Percentiles rank a stretch among this genome's conserved stretches.
These are phyloP conservation scores for Leccinum griseonigrum DNA, from an alignment of 1,284 basidiomycete genomes.

Conservation along the genomic window DNA sequence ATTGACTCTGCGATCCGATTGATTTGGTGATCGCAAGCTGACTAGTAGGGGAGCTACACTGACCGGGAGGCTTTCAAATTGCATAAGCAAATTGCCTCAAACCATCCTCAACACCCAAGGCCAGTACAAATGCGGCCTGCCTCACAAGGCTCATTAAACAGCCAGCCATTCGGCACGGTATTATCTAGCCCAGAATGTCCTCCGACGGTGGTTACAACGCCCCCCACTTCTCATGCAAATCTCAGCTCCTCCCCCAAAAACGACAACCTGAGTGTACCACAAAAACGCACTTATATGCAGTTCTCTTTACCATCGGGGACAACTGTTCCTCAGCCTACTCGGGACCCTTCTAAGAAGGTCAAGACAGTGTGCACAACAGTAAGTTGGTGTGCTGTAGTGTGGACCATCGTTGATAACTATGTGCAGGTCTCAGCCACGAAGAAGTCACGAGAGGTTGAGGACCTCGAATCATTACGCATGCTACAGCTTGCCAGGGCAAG, in stretches of 20 bases:
- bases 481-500: conserved; percentile 1
- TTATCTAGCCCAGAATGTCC: neutral
- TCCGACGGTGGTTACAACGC: neutral
- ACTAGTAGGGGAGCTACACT: no score
- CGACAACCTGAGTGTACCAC: neutral
- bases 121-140: no score
- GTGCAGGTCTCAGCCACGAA: neutral
- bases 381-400: neutral
- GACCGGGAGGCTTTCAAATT: no score
- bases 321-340: neutral
- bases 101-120: no score
- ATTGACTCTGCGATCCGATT: neutral
- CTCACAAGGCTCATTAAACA: neutral
- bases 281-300: neutral
- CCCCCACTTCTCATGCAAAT: neutral
- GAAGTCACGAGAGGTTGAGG: neutral
- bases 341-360: neutral
- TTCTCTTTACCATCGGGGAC: neutral
- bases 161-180: neutral
- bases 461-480: neutral
- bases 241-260: neutral
- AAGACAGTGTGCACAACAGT: neutral
- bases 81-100: no score
- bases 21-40: no score
- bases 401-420: neutral